Percentiles rank a stretch among this genome's conserved stretches.
Conservation (phyloP, 148 eudicot species). For the Salicornia ramosissima region DNA sequence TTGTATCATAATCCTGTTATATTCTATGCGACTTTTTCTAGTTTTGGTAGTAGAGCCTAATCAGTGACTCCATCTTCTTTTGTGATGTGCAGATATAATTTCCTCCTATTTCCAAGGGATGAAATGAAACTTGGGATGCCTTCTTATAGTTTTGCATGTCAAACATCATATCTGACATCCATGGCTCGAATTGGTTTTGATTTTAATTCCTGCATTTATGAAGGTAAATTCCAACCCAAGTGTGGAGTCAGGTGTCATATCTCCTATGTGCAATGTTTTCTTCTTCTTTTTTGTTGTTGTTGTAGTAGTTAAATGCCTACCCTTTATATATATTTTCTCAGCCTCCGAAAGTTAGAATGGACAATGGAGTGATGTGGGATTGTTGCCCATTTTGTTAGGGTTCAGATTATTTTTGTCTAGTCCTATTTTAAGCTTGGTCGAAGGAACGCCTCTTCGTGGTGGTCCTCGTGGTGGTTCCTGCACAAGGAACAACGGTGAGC, state of each 20-base stretch:
- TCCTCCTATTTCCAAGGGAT: slow-evolving; percentile 92
- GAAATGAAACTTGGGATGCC: slow-evolving; percentile 81
- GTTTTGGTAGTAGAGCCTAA: neutral
- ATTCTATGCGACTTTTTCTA: neutral
- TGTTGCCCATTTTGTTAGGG: neutral
- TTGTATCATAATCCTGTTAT: neutral
- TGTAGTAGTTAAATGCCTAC: neutral
- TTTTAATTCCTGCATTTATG: slow-evolving; percentile 82
- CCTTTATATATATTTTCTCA: neutral
- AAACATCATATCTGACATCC: slow-evolving; percentile 75
- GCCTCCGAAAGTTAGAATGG: no score
- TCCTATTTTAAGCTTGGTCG: no score
- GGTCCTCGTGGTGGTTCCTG: no score
- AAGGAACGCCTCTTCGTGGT: no score
- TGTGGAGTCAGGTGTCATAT: neutral
- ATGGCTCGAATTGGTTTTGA: slow-evolving; percentile 94
- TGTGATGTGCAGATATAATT: slow-evolving; percentile 65
- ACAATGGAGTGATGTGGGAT: neutral
- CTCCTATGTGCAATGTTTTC: slow-evolving; percentile 4
- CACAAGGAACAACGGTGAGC: no score
- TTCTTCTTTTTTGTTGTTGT: no score
- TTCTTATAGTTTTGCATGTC: slow-evolving; percentile 83
- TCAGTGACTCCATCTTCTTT: slow-evolving; percentile 8
- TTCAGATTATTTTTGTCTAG: neutral
- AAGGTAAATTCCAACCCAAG: slow-evolving; percentile 44